Evolutionary conservation across 371 early-diverging fungal genomes (phyloP).

Genomic region (Zancudomyces culisetae): DNA sequence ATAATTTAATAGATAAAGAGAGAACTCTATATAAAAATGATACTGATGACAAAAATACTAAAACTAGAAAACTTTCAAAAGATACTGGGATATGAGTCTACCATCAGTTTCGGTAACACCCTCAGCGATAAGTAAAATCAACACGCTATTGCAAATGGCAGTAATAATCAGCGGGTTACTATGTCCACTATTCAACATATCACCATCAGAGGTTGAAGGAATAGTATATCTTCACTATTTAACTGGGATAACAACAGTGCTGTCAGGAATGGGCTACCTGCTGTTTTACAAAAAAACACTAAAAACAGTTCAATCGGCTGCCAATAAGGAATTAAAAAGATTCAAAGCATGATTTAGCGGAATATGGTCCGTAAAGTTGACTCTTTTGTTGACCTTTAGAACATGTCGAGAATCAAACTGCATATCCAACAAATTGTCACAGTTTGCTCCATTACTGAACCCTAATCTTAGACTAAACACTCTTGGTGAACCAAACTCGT

Average conservation of each 20-base stretch:
- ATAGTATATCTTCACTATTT: slow-evolving; percentile 26
- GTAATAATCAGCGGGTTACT: slow-evolving; percentile 62
- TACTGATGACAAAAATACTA: too few relatives aligned
- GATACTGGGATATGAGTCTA: slow-evolving; percentile 78
- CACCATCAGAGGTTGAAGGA: slow-evolving; percentile 7
- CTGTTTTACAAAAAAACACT: slow-evolving; percentile 30
- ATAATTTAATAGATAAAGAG: too few relatives aligned
- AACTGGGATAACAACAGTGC: slow-evolving; percentile 63
- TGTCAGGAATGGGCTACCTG: slow-evolving; percentile 60
- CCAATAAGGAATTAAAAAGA: slow-evolving; percentile 10
- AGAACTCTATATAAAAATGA: too few relatives aligned
- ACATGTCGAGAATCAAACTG: slow-evolving; percentile 75
- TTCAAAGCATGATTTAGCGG: slow-evolving; percentile 15
- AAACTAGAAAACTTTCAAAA: slow-evolving; percentile 41
- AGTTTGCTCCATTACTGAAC: slow-evolving; percentile 82
- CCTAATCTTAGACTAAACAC: slow-evolving; percentile 82
- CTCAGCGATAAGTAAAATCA: slow-evolving; percentile 71
- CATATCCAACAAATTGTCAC: slow-evolving; percentile 71
- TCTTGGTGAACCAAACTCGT: slow-evolving; percentile 20
- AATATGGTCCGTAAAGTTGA: slow-evolving; percentile 21
- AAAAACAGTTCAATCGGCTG: neutral
- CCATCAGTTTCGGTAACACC: slow-evolving; percentile 84
- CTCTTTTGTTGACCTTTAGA: slow-evolving; percentile 40
- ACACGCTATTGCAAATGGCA: slow-evolving; percentile 72
- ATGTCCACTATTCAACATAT: slow-evolving; percentile 37